These are phyloP conservation scores for Leishmania major DNA, from an alignment of 208 protist genomes.

Conservation along the genomic window DNA sequence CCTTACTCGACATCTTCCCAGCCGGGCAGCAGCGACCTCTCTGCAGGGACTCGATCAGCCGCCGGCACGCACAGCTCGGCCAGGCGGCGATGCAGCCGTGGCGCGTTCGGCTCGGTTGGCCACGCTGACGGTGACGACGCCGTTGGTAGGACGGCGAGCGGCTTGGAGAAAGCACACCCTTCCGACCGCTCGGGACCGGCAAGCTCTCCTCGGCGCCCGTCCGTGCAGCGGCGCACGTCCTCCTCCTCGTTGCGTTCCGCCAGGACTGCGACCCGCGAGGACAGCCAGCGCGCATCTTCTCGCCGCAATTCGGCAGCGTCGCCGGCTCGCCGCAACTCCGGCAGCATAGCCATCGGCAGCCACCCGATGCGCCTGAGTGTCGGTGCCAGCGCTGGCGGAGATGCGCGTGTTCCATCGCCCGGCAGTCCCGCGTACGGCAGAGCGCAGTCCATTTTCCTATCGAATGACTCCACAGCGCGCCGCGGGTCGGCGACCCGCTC, in stretches of 20 bases:
- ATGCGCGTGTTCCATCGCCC: not conserved
- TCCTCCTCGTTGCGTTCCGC: not conserved
- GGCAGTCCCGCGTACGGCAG: not conserved
- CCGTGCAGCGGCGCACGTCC: conserved; percentile 2
- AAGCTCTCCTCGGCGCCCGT: conserved; percentile 2
- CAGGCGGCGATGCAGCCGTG: not conserved
- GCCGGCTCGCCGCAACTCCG: not conserved
- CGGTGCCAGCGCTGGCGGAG: not conserved
- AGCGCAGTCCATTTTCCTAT: not conserved
- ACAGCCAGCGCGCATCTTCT: not conserved
- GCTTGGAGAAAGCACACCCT: not conserved
- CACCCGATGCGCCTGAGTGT: not conserved
- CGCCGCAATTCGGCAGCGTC: conserved; percentile 1
- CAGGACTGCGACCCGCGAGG: not conserved
- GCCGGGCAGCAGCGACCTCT: not conserved
- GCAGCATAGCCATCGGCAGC: not conserved
- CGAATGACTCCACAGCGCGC: not conserved
- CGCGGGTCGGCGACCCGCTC: conserved; percentile 37
- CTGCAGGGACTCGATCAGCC: not conserved
- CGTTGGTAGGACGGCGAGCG: not conserved
- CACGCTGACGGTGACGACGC: not conserved
- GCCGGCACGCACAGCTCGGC: not conserved
- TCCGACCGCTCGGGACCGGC: not conserved
- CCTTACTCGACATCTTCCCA: not conserved
- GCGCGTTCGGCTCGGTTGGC: not conserved